Evolutionary conservation across 331 rosid species (phyloP), one percentile per base, ranked within the genome.

Genomic region (Dryas integrifolia): DNA sequence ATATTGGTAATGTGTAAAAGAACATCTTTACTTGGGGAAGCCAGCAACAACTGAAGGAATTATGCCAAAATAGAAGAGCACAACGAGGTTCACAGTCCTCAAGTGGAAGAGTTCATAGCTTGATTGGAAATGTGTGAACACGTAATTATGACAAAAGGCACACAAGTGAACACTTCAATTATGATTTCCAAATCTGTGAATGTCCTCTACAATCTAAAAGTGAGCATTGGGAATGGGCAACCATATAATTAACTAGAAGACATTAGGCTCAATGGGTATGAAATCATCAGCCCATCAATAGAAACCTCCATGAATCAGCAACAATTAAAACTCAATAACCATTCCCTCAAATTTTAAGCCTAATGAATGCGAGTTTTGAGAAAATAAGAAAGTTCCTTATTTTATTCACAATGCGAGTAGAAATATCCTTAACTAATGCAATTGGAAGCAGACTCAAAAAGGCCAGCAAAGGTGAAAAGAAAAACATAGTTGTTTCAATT

Each of bases 341-440:
- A 52, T 58, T 7, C 67, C n/a, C 70, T 74, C 38, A 67, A 72
- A 49, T 21, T 62, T 62, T 65, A 48, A 67, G 59, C 66, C 63
- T 70, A 73, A 83, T 46, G 15, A 68, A 41, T 58, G 65, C 71
- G 69, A 51, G 26, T 68, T 69, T 61, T 58, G 68, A 66, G 1
- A 67, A 74, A 67, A 55, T 63, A 71, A 76, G 65, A 59, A 39
- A 81, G 62, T 70, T 65, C 55, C 16, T 53, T 3, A 50, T 35
- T 67, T 26, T 24, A 30, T 66, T 73, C 71, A 26, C 55, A 49
- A 21, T 16, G 39, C 3, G 58, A 72, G 74, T 60, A 66, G 64
- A 35, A 63, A 57, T 70, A 55, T 50, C 67, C 57, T 75, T 56
- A 41, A 52, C 4, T 24, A 48, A 58, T 35, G 67, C 75, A 76